Evolutionary conservation across 2,329 filamentous ascomycete species (phyloP).

Genomic region (Thielaviopsis ethacetica): DNA sequence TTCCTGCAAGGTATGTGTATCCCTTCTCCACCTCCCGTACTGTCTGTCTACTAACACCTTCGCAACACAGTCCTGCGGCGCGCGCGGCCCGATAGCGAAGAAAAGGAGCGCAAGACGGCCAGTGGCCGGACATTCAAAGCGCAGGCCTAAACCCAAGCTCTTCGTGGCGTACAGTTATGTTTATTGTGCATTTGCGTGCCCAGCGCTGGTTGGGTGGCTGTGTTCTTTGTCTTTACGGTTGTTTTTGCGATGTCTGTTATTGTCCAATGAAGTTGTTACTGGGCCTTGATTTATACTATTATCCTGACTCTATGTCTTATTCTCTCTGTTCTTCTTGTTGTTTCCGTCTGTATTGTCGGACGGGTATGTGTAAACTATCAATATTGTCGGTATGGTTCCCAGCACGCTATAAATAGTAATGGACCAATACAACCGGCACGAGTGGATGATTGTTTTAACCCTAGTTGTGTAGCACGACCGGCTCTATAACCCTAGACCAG

Average conservation of each 20-base stretch:
- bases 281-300: neutral
- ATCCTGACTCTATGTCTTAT: neutral
- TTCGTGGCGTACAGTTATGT: constrained; percentile 10
- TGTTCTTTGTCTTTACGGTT: constrained; percentile 2
- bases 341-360: no score
- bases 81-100: constrained; percentile 86
- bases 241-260: neutral
- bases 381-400: neutral
- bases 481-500: neutral
- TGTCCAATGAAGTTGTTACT: neutral
- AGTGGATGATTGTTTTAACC: neutral
- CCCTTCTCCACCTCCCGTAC: neutral
- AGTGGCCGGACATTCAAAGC: constrained; percentile 81
- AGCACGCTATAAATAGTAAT: neutral
- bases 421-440: neutral
- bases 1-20: constrained; percentile 71
- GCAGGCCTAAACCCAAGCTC: constrained; percentile 19
- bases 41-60: constrained; percentile 7
- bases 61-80: constrained; percentile 63
- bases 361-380: no score
- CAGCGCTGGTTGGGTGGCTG: neutral
- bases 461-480: neutral
- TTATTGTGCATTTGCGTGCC: constrained; percentile 6
- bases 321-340: neutral
- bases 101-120: constrained; percentile 95